phyloP scores from a whole-genome alignment of 2,329 filamentous ascomycete species.

The Seiridium unicorne region DNA sequence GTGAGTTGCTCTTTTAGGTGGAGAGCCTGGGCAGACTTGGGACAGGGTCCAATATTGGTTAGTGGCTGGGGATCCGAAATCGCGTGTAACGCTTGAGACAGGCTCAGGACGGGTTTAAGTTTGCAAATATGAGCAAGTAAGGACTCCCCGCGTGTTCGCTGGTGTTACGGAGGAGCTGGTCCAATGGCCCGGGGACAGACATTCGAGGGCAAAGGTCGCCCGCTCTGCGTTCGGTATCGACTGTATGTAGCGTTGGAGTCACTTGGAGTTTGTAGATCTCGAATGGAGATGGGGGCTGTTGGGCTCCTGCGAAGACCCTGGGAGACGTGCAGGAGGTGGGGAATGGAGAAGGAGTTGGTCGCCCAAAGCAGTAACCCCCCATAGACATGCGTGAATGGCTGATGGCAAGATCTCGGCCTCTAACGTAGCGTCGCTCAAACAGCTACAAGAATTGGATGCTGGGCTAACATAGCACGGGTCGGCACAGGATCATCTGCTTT shows the following conservation, averaged over 20 bases:
- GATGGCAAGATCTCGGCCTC: not conserved
- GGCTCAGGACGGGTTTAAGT: no score
- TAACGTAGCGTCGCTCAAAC: not conserved
- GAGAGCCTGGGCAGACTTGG: slow-evolving; percentile 1
- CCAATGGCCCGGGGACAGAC: not conserved
- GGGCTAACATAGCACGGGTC: no score
- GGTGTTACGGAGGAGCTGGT: not conserved
- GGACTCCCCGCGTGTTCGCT: no score
- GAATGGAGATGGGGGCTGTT: not conserved
- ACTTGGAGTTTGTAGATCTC: not conserved
- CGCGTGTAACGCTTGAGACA: not conserved
- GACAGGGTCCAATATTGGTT: slow-evolving; percentile 7
- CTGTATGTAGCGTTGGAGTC: not conserved
- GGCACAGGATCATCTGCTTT: not conserved
- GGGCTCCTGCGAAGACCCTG: slow-evolving; percentile 1
- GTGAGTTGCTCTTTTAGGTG: slow-evolving; percentile 6
- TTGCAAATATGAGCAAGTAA: no score
- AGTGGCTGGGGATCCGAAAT: slow-evolving; percentile 3
- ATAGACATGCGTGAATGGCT: not conserved
- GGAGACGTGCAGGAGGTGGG: slow-evolving; percentile 1
- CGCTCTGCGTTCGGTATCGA: not conserved
- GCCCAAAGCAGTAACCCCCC: not conserved
- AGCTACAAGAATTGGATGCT: no score
- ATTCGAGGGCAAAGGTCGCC: not conserved
- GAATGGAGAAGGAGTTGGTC: slow-evolving; percentile 2